Base-by-base conservation (phyloP, 768 basidiomycete genomes). In the Omphalotus guepiniiformis region DNA sequence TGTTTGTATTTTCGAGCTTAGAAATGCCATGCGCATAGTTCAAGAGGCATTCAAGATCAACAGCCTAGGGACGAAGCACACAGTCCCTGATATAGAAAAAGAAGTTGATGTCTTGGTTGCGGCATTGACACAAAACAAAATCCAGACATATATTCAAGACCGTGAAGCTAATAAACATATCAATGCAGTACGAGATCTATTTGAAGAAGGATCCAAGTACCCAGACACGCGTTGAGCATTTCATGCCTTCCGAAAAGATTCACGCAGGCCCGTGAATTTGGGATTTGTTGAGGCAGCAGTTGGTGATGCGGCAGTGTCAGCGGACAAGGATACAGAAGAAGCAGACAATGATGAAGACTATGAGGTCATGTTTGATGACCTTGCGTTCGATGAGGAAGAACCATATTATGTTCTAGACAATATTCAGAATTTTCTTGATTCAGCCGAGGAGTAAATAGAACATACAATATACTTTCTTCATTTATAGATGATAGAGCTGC, bases 1-100 rank as follows among this genome's bases (percentile, higher is more conserved):
- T 1, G 52, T 56, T 1, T 54, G 45, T 16, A 53, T 54, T 29
- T 54, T 45, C 23, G 41, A 52, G 3, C 53, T 56, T 2, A 44
- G 50, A 12, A 49, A 50, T 7, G 44, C 51, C 0, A 54, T 56
- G 49, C 50, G 44, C 13, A 48, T 32, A 1, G 52, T 50, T 1
- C 49, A 56, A 23, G 38, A 42, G 19, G 32, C 13, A 1, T 56
- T 40, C 43, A 37, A 56, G 3, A 54, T 54, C 11, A 38, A 53
- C 1, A 29, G 4, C 1, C 42, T 48, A 35, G 46, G 55, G 4
- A 32, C 25, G 2, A 18, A 18, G 1, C 55, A 57, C 48, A 52
- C 50, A 2, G 38, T 42, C 2, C 55, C 55, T 1, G 30, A 46
- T 18, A 50, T 49, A 30, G 18, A 32, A 0, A 28, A 2, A 1